Evolutionary conservation across 1,284 basidiomycete genomes (phyloP), one percentile per base, ranked within the genome.

Genomic region (Cystobasidium sp.): DNA sequence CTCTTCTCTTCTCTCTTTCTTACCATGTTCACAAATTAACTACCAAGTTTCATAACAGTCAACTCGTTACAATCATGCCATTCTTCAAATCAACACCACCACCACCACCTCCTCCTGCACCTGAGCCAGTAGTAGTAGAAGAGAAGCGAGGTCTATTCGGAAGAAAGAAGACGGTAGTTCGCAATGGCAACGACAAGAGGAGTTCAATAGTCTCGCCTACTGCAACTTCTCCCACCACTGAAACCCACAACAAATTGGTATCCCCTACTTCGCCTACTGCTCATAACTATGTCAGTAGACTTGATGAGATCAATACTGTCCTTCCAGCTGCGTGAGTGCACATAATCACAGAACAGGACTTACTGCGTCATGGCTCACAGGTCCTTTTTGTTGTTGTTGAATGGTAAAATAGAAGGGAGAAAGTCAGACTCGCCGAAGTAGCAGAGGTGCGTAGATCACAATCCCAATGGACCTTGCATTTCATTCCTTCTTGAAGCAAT

Each of bases 371-470:
- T 47, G 59, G 22, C 59, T 44, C 37, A 41, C 10, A 6, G 16
- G 37, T 16, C 6, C 43, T 49, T 41, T 41, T 22, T 37, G 3
- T 20, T 10, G 0, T 49, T 18, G n/a, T 20, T 56, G 20, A 12
- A 37, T 20, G n/a, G 16, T 44, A 41, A 37, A 59, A 51, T 22
- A 71, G 69, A 51, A 59, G 69, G 31, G 69, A 71, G 18, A 71
- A 71, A 49, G 56, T 71, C 49, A 49, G 61, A 63, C 69, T 71
- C 12, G 69, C 69, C 4, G 69, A 71, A 55, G 49, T 52, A 43
- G 69, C 69, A 51, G 69, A 71, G 59, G 59, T 53, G 37, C n/a
- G 51, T 52, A 22, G n/a, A n/a, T n/a, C n/a, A n/a, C n/a, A n/a
- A n/a, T n/a, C n/a, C n/a, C n/a, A n/a, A n/a, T n/a, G n/a, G n/a